Evolutionary conservation across 1,139 yeast species (phyloP), one percentile per base, ranked within the genome.

Genomic region (Sugiyamaella sp.): DNA sequence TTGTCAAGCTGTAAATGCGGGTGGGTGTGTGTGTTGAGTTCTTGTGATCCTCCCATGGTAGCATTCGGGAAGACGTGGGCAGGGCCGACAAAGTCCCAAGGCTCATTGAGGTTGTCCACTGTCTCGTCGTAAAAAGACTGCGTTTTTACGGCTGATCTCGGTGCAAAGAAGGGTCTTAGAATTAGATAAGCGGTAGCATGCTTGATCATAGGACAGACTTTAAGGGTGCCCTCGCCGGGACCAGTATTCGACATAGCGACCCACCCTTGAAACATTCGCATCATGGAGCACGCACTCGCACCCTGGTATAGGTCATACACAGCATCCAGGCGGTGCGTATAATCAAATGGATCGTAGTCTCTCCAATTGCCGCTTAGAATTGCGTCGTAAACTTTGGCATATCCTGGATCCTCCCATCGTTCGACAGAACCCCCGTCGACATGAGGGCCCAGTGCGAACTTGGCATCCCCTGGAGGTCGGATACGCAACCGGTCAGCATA

Each of bases 401-500:
- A 78, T 42, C 63, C 70, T 1, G 61, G 62, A 57, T 76, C 79
- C 56, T 75, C 77, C 80, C 79, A 76, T 54, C 81, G 65, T 60
- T 78, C 81, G 46, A 78, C 67, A 0, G 79, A 73, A 9, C 80
- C 77, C 10, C 78, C 72, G 57, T 79, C 82, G 8, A 72, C 64
- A 56, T 78, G 81, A 29, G 74, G 70, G 10, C 73, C 74, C 38
- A 77, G 69, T 4, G 76, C 58, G 22, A 69, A 66, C 52, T 56
- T 49, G 60, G 62, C 57, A 16, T 68, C 69, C 1, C 81, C 81
- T 2, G 81, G 78, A 9, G 68, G 67, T 49, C 81, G 65, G 49
- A 78, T 74, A 57, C 81, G 66, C 47, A 86, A 66, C 0, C 87
- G 78, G 27, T 80, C 76, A 0, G 89, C 89, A 64, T 79, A 85